Base-by-base conservation (phyloP, 345 rosid genomes). In the Mangifera indica region DNA sequence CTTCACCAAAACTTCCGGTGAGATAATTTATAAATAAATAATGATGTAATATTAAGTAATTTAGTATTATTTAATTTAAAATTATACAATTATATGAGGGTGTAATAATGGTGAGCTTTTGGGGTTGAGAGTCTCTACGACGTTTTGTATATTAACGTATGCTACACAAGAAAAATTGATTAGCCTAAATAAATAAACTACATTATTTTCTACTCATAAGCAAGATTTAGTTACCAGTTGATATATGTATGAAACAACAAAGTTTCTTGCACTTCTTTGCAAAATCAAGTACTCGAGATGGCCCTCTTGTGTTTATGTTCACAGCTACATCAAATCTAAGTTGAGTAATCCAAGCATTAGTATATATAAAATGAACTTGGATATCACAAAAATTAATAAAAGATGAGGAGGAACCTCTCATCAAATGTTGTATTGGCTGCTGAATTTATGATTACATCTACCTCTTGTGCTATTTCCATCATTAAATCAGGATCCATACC, bases 371-470 rank as follows among this genome's bases (percentile, higher is more conserved):
- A 46, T 29, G 51, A 46, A 46, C 14, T 46, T 10, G 52, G 52
- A 48, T 17, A 14, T 48, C 17, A 46, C 8, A 7, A 13, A 46
- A 46, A 0, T 10, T 46, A 7, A 13, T 10, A 6, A 44, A 46
- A 15, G 49, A 10, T 46, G 49, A 46, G 49, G 15, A 0, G 15
- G 49, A 46, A 46, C 49, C 49, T 46, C 49, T 46, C 49, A 13
- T 46, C 49, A 46, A 6, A 44, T 44, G 48, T 44, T 44, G 48
- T 78, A 44, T 45, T 69, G 32, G 84, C 84, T 65, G 81, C 84
- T 3, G 84, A 78, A 48, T 76, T 69, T 18, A 81, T 15, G 5
- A 81, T 78, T 5, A 81, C 80, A 63, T 82, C 82, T 2, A 82
- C 63, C 24, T 73, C 74, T 60, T 37, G 37, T 5, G 72, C 44